These are phyloP conservation scores for Fragosphaeria purpurea DNA, from an alignment of 2,329 filamentous ascomycete genomes.

Conservation along the genomic window DNA sequence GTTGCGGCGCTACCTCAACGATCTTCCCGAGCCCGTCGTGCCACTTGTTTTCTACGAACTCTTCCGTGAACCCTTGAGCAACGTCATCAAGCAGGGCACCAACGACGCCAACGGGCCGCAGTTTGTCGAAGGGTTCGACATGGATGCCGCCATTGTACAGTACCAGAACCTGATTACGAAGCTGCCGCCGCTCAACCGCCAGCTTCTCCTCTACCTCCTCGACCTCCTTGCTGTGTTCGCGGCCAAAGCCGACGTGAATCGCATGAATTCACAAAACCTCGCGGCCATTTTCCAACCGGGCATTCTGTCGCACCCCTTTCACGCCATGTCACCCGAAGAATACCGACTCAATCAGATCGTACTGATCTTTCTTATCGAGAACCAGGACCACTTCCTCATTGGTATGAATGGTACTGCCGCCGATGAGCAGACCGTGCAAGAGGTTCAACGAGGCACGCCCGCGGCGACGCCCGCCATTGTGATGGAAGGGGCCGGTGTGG, in stretches of 20 bases:
- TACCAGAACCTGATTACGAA: constrained; percentile 92
- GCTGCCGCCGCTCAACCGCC: constrained; percentile 82
- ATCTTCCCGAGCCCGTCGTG: constrained; percentile 92
- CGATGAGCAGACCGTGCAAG: constrained; percentile 64
- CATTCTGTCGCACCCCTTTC: constrained; percentile 83
- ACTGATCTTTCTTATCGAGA: constrained; percentile 94
- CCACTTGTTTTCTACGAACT: constrained; percentile 86
- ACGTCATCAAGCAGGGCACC: constrained; percentile 61
- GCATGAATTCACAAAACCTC: constrained; percentile 89
- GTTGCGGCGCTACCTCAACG: constrained; percentile 87
- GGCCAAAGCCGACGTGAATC: constrained; percentile 90
- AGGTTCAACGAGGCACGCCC: constrained; percentile 60
- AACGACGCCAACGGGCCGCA: constrained; percentile 60
- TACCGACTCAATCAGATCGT: constrained; percentile 95
- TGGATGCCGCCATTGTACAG: constrained; percentile 62
- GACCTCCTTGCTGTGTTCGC: constrained; percentile 94
- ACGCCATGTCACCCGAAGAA: constrained; percentile 91
- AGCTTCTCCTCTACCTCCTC: constrained; percentile 88
- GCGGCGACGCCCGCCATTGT: constrained; percentile 30
- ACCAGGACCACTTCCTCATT: constrained; percentile 96
- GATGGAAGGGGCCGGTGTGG: constrained; percentile 38
- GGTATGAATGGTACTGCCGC: constrained; percentile 98
- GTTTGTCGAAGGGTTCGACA: constrained; percentile 63
- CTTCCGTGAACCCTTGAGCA: constrained; percentile 74
- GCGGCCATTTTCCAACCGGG: constrained; percentile 97